These are phyloP conservation scores for Aspergillus baeticus DNA, from an alignment of 495 filamentous ascomycete genomes.

Conservation along the genomic window DNA sequence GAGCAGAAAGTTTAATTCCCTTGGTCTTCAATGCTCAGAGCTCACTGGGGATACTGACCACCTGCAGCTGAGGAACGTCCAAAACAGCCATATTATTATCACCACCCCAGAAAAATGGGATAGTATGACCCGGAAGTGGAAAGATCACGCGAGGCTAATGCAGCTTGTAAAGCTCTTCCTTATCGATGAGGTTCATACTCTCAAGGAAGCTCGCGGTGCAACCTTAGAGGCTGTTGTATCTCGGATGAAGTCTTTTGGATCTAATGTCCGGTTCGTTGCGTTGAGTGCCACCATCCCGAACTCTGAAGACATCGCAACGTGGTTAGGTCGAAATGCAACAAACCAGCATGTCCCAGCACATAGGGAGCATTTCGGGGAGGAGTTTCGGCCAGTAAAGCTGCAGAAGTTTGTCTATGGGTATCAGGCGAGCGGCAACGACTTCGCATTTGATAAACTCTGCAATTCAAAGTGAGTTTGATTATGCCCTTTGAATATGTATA, in stretches of 20 bases:
- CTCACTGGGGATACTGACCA: slow-evolving; percentile 90
- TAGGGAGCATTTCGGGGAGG: slow-evolving; percentile 83
- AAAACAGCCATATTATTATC: slow-evolving; percentile 85
- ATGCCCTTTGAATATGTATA: not conserved
- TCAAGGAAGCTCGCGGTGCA: slow-evolving; percentile 86
- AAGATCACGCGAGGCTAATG: slow-evolving; percentile 81
- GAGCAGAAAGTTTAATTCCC: slow-evolving; percentile 74
- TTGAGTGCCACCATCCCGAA: slow-evolving; percentile 94
- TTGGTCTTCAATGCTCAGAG: slow-evolving; percentile 78
- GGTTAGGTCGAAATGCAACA: slow-evolving; percentile 79
- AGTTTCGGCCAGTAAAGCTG: slow-evolving; percentile 83
- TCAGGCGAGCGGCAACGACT: slow-evolving; percentile 69
- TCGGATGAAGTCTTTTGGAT: slow-evolving; percentile 90
- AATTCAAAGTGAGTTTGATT: slow-evolving; percentile 64
- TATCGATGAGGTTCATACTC: slow-evolving; percentile 95
- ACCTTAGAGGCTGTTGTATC: slow-evolving; percentile 95
- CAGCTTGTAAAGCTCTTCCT: slow-evolving; percentile 86
- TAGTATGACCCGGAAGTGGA: slow-evolving; percentile 94
- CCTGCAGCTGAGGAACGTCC: slow-evolving; percentile 68
- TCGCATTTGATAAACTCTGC: slow-evolving; percentile 79
- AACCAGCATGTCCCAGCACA: slow-evolving; percentile 67
- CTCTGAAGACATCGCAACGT: slow-evolving; percentile 82
- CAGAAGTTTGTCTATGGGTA: slow-evolving; percentile 86
- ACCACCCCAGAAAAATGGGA: slow-evolving; percentile 99
- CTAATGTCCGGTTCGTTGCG: slow-evolving; percentile 85